A percentile compares a stretch with the other conserved stretches of the same genome.
phyloP scores from a whole-genome alignment of 1,284 basidiomycete genomes.

The Leccinum holopus region DNA sequence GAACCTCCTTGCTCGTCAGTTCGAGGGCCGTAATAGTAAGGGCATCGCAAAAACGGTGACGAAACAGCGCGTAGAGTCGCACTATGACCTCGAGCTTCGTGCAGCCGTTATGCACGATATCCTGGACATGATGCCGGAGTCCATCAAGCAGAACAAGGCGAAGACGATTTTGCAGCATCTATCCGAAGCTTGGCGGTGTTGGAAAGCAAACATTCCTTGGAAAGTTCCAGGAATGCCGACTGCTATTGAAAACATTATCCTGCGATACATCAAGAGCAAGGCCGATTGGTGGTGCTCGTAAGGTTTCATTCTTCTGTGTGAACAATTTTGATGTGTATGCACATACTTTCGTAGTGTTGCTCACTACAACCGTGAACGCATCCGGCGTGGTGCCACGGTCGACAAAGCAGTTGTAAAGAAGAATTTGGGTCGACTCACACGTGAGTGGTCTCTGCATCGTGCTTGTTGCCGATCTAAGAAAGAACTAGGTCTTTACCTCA shows the following conservation, averaged over 20 bases:
- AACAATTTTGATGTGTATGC: neutral
- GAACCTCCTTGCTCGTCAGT: slow-evolving; percentile 93
- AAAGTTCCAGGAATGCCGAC: too few relatives aligned
- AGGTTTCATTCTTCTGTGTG: slow-evolving; percentile 35
- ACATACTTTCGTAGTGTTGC: slow-evolving; percentile 55
- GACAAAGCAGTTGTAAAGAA: slow-evolving; percentile 99
- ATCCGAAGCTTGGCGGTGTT: slow-evolving; percentile 97
- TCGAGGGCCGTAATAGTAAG: slow-evolving; percentile 97
- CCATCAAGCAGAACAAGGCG: slow-evolving; percentile 97
- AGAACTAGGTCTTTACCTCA: slow-evolving; percentile 70
- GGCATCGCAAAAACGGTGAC: slow-evolving; percentile 96
- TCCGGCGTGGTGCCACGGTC: slow-evolving; percentile 95
- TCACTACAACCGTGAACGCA: slow-evolving; percentile 93
- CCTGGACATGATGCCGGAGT: slow-evolving; percentile 98
- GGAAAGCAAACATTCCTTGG: slow-evolving; percentile 68
- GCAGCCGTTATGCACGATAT: slow-evolving; percentile 99
- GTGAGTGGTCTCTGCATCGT: slow-evolving; percentile 39
- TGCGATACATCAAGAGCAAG: slow-evolving; percentile 99
- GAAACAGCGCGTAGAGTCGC: slow-evolving; percentile 98
- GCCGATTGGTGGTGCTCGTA: slow-evolving; percentile 99
- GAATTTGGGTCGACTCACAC: slow-evolving; percentile 88
- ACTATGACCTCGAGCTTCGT: slow-evolving; percentile 96
- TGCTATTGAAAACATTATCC: slow-evolving; percentile 74
- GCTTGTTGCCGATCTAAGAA: slow-evolving; percentile 11
- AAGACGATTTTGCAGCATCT: slow-evolving; percentile 98